A percentile compares a stretch with the other conserved stretches of the same genome.
Evolutionary conservation across 495 filamentous ascomycete genomes (phyloP).

Genomic region (Pyrenula massariospora): DNA sequence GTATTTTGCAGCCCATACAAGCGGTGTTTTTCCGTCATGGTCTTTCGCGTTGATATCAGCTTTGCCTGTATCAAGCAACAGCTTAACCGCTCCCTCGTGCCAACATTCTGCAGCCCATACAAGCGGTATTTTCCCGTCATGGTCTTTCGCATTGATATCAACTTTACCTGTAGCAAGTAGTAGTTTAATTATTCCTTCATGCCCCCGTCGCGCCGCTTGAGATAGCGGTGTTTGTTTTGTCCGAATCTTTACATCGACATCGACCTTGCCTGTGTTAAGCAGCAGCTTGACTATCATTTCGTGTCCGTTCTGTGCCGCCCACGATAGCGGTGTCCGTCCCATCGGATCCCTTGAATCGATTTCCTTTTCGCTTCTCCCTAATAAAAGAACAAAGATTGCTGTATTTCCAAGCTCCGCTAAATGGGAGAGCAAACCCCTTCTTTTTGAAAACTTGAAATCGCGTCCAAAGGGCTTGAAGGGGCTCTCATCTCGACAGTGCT

Average conservation of each 20-base stretch:
- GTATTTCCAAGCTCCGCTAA: conserved; percentile 4
- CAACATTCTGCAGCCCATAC: conserved; percentile 15
- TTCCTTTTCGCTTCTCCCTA: conserved; percentile 2
- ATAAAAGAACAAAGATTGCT: neutral
- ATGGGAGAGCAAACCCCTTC: neutral
- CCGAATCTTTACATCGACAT: conserved; percentile 18
- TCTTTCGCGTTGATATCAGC: conserved; percentile 6
- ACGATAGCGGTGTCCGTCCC: conserved; percentile 22
- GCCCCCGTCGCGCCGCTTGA: conserved; percentile 2
- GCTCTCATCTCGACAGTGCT: neutral
- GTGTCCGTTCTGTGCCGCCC: conserved; percentile 22
- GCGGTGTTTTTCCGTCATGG: conserved; percentile 6
- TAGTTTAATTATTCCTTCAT: conserved; percentile 1
- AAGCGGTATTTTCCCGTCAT: conserved; percentile 11
- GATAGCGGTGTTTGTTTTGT: conserved; percentile 20
- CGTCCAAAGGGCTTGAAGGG: neutral
- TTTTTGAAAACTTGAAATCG: neutral
- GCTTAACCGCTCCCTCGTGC: conserved; percentile 7
- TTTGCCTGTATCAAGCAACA: conserved; percentile 1
- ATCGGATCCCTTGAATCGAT: conserved; percentile 4
- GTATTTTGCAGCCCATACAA: conserved; percentile 9
- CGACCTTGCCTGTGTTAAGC: conserved; percentile 11
- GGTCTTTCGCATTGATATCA: neutral
- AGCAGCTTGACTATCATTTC: conserved; percentile 19
- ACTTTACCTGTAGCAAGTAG: conserved; percentile 1